Percentiles rank a stretch among this genome's conserved stretches.
These are phyloP conservation scores for Fusarium guadeloupense DNA, from an alignment of 2,329 filamentous ascomycete species.

Conservation along the genomic window DNA sequence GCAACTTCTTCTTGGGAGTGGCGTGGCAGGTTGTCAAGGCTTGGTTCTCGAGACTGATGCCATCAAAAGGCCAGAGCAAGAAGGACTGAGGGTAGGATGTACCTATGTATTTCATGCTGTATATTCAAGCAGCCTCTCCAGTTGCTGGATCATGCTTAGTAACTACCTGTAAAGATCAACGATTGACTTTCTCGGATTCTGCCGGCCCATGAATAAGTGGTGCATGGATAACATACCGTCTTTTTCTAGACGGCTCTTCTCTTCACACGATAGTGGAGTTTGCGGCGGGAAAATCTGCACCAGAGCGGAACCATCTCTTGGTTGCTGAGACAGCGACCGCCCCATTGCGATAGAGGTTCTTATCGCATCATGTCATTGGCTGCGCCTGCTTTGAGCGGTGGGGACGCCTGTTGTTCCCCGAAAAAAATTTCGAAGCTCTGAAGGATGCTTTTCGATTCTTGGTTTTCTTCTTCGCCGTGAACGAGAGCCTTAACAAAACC, in stretches of 20 bases:
- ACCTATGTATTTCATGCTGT: too few species aligned
- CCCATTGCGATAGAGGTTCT: conserved; percentile 44
- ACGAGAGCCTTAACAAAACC: conserved; percentile 29
- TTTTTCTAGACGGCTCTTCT: conserved; percentile 11
- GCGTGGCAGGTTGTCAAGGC: conserved; percentile 52
- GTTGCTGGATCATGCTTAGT: neutral
- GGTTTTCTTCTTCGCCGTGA: conserved; percentile 37
- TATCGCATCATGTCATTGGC: conserved; percentile 46
- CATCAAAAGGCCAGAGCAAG: conserved; percentile 1
- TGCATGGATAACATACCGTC: conserved; percentile 8
- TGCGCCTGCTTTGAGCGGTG: conserved; percentile 18
- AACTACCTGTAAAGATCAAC: neutral
- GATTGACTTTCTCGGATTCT: neutral
- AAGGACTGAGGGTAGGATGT: neutral
- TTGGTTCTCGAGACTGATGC: conserved; percentile 29
- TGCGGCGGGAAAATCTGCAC: conserved; percentile 37
- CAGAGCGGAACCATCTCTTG: conserved; percentile 34
- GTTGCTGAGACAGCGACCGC: conserved; percentile 49
- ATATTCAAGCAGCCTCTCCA: too few species aligned
- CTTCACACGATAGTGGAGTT: conserved; percentile 16
- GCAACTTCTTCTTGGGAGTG: conserved; percentile 46
- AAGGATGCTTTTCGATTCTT: conserved; percentile 34
- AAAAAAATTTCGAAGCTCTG: conserved; percentile 50
- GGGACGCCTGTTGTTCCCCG: conserved; percentile 31
- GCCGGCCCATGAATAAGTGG: too few species aligned